These are phyloP conservation scores for Annulohypoxylon stygium DNA, from an alignment of 495 filamentous ascomycete species.

Conservation along the genomic window DNA sequence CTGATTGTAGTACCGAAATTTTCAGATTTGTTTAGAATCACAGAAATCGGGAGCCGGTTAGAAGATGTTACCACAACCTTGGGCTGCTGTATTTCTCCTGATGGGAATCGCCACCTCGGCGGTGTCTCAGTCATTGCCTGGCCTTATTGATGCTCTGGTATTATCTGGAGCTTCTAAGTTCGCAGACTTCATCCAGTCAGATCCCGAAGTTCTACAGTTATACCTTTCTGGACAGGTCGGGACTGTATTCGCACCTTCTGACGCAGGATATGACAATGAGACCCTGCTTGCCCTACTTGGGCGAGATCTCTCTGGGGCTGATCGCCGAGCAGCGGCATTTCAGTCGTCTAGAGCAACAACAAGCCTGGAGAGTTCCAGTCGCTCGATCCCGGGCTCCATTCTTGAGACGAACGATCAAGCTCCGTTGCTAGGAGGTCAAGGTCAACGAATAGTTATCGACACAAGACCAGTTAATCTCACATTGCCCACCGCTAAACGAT, in stretches of 20 bases:
- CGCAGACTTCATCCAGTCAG: constrained; percentile 48
- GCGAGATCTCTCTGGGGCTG: constrained; percentile 13
- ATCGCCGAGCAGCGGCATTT: constrained; percentile 20
- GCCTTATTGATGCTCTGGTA: constrained; percentile 39
- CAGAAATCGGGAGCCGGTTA: constrained; percentile 1
- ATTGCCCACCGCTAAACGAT: constrained; percentile 25
- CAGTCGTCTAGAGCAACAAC: constrained; percentile 25
- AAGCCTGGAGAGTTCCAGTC: constrained; percentile 18
- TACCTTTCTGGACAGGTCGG: constrained; percentile 47
- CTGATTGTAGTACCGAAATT: background rate
- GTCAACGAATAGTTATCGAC: constrained; percentile 32
- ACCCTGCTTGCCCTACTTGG: background rate
- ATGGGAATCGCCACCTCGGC: constrained; percentile 14
- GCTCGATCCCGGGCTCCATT: constrained; percentile 12
- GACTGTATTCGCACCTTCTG: constrained; percentile 53
- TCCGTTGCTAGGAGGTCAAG: constrained; percentile 9
- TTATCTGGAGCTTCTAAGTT: constrained; percentile 50
- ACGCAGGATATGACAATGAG: constrained; percentile 19
- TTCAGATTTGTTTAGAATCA: background rate
- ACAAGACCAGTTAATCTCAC: constrained; percentile 29
- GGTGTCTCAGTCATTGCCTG: constrained; percentile 16
- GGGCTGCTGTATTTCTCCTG: constrained; percentile 4
- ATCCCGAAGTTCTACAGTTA: constrained; percentile 42
- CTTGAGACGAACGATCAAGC: constrained; percentile 30
- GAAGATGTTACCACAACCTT: constrained; percentile 18